These are phyloP conservation scores for Albophoma yamanashiensis DNA, from an alignment of 2,329 filamentous ascomycete genomes.

Conservation along the genomic window DNA sequence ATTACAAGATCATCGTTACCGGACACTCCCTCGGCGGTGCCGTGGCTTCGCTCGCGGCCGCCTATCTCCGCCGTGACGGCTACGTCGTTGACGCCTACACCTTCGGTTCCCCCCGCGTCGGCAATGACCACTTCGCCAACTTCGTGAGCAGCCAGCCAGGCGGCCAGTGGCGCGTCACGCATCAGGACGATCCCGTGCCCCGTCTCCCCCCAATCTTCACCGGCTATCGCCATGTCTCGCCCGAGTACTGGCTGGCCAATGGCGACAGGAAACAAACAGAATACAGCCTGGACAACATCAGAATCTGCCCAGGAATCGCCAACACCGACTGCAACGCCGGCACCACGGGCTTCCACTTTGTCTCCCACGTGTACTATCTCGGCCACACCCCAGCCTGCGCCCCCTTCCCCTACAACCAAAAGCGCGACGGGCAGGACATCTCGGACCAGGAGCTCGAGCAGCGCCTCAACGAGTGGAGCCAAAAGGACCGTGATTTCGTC, in stretches of 20 bases:
- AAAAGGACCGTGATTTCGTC: constrained; percentile 22
- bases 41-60: constrained; percentile 49
- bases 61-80: constrained; percentile 39
- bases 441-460: constrained; percentile 26
- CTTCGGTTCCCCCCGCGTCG: constrained; percentile 57
- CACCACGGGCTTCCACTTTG: constrained; percentile 30
- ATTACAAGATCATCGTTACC: constrained; percentile 44
- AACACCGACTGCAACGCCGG: constrained; percentile 42
- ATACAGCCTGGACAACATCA: constrained; percentile 29
- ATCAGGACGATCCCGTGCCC: constrained; percentile 56
- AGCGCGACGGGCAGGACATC: constrained; percentile 10
- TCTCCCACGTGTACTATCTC: constrained; percentile 40
- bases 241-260: constrained; percentile 54
- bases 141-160: constrained; percentile 44
- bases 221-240: constrained; percentile 55
- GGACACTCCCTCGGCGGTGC: constrained; percentile 62
- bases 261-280: constrained; percentile 20
- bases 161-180: constrained; percentile 53
- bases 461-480: constrained; percentile 23
- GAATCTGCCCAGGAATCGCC: constrained; percentile 35
- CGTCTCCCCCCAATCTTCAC: constrained; percentile 51
- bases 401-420: constrained; percentile 13
- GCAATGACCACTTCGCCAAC: constrained; percentile 41
- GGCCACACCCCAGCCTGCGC: constrained; percentile 29
- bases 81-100: constrained; percentile 46